Conservation (phyloP, 164 flowering plant species). For the Magnolia changhungtana region DNA sequence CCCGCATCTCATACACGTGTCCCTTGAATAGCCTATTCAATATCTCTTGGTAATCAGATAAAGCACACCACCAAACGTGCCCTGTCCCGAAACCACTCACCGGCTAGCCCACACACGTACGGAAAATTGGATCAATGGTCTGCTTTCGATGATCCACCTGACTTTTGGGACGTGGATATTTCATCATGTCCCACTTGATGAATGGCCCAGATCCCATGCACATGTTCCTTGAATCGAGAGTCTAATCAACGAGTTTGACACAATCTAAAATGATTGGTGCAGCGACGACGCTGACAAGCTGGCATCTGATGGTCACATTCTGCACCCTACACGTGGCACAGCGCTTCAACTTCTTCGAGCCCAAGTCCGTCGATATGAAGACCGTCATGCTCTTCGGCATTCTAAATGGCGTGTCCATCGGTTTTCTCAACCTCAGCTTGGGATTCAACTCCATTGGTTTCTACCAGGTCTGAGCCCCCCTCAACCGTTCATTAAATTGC, state of each 20-base stretch:
- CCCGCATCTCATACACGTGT: no score
- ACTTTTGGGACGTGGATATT: no score
- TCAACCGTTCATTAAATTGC: no score
- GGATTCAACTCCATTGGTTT: constrained; percentile 98
- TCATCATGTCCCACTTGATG: not conserved
- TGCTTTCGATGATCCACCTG: no score
- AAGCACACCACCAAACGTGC: no score
- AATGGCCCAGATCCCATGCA: not conserved
- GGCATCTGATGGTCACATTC: constrained; percentile 98
- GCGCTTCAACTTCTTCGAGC: constrained; percentile 73
- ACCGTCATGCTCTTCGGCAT: constrained; percentile 87
- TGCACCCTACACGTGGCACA: constrained; percentile 88
- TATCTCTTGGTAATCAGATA: no score
- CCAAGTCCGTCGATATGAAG: constrained; percentile 70
- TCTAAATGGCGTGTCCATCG: constrained; percentile 88
- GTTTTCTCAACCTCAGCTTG: constrained; percentile 87
- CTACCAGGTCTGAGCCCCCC: constrained; percentile 55
- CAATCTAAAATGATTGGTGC: constrained; percentile 9
- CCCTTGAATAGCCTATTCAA: no score
- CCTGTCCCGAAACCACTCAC: no score
- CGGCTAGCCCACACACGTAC: no score
- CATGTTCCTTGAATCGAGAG: not conserved
- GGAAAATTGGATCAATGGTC: no score
- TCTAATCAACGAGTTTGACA: no score
- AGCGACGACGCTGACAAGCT: constrained; percentile 97